Base-by-base conservation (phyloP, 2,329 filamentous ascomycete species). In the Neocucurbitaria cava region DNA sequence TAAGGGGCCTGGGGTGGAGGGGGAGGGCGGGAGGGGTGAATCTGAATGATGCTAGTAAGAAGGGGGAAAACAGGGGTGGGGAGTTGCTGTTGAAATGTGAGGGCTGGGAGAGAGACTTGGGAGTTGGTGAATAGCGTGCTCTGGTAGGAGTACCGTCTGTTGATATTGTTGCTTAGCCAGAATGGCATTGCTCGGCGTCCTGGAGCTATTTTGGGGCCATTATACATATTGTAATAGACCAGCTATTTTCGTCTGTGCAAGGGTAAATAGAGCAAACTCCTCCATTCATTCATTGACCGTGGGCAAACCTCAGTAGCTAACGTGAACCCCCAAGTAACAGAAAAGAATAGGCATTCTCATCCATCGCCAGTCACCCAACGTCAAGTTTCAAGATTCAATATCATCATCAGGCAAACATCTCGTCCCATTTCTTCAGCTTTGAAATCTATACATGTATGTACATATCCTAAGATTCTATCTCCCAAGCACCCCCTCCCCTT, bases 1-100 rank as follows among this genome's bases (percentile, higher is more conserved):
- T 57, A 98, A 97, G 75, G 89, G 49, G 76, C 88, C 62, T 76
- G 84, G 60, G 73, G 87, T 65, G 74, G 60, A 75, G 47, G 76
- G 74, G 48, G 7, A 78, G 76, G 57, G 70, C 68, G 13, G 77
- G 71, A 2, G 73, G 74, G 49, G 74, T 82, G 39, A 81, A 77
- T 40, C 53, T 77, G 71, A 78, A 76, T 39, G 77, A 79, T 64
- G 72, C 69, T 1, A 68, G 68, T 21, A 72, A 63, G 58, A 71
- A 65, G 49, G 70, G 67, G 23, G 70, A 69, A 66, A 72, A 30
- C 66, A 70, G 46, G 72, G 70, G 5, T 73, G 70, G 71, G 69
- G 72, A 59, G 61, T 5, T 73, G 72, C 38, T 75, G 72, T 56
- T 75, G 46, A 64, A 30, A 20, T 33, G 43, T 23, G 28, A 28